Percentiles rank a stretch among this genome's conserved stretches.
phyloP scores from a whole-genome alignment of 345 rosid genomes.

The Camelina neglecta region DNA sequence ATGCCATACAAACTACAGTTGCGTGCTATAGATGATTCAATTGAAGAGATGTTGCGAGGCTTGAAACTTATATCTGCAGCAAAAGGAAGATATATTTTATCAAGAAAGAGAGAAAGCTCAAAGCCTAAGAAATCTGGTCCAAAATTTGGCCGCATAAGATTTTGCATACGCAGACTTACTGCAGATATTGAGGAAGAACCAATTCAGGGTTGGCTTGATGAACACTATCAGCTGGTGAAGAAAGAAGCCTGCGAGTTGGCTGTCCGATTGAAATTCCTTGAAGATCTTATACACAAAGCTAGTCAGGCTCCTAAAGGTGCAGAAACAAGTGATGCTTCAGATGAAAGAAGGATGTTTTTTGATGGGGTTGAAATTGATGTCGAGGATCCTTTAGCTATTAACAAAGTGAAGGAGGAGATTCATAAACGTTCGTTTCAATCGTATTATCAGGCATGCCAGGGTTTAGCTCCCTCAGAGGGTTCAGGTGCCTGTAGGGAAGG shows the following conservation, averaged over 20 bases:
- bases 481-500: slow-evolving; percentile 85
- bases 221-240: slow-evolving; percentile 81
- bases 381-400: slow-evolving; percentile 60
- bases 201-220: slow-evolving; percentile 98
- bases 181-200: slow-evolving; percentile 99
- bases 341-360: slow-evolving; percentile 56
- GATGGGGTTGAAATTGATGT: slow-evolving; percentile 71
- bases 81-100: slow-evolving; percentile 58
- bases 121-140: slow-evolving; percentile 74
- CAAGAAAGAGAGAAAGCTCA: slow-evolving; percentile 67
- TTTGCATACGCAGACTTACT: slow-evolving; percentile 72
- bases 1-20: slow-evolving; percentile 88
- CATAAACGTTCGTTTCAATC: slow-evolving; percentile 73
- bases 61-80: slow-evolving; percentile 80
- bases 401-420: slow-evolving; percentile 72
- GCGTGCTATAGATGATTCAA: slow-evolving; percentile 96
- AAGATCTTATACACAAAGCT: slow-evolving; percentile 60
- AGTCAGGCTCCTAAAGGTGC: slow-evolving; percentile 52
- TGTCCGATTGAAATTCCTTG: slow-evolving; percentile 84
- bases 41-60: slow-evolving; percentile 93
- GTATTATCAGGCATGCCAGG: slow-evolving; percentile 87
- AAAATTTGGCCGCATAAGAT: slow-evolving; percentile 79
- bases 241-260: slow-evolving; percentile 87
- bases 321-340: slow-evolving; percentile 55
- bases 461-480: slow-evolving; percentile 69